These are phyloP conservation scores for Aphanomyces astaci DNA, from an alignment of 352 stramenopile genomes.

Conservation along the genomic window DNA sequence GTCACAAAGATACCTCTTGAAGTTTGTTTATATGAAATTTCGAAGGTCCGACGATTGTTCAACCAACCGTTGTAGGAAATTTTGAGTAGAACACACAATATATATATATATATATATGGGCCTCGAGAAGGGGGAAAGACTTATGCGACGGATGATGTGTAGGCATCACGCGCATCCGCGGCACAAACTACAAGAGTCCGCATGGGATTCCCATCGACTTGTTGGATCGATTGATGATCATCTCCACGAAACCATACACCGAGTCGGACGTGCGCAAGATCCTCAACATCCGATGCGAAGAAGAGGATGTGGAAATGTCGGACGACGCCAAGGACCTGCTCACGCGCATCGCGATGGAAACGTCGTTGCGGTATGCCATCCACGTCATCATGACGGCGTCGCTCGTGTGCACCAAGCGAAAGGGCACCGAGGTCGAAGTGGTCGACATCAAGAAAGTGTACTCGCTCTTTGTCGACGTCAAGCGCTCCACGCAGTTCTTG, in stretches of 20 bases:
- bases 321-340: slow-evolving; percentile 95
- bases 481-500: slow-evolving; percentile 97
- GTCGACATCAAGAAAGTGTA: slow-evolving; percentile 93
- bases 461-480: slow-evolving; percentile 96
- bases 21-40: no score
- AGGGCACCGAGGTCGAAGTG: slow-evolving; percentile 85
- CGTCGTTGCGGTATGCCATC: slow-evolving; percentile 98
- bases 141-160: not conserved
- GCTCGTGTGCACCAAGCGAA: slow-evolving; percentile 90
- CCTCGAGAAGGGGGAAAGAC: no score
- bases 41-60: no score
- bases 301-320: slow-evolving; percentile 98
- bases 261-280: slow-evolving; percentile 95
- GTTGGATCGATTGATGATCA: slow-evolving; percentile 98
- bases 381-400: slow-evolving; percentile 99
- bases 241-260: slow-evolving; percentile 95
- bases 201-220: slow-evolving; percentile 99
- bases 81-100: no score
- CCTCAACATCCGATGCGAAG: slow-evolving; percentile 93
- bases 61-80: no score
- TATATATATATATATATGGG: no score
- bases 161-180: slow-evolving; percentile 95
- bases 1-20: no score
- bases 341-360: slow-evolving; percentile 97
- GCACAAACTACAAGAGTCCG: slow-evolving; percentile 97